These are phyloP conservation scores for Fusarium aywerte DNA, from an alignment of 2,329 filamentous ascomycete genomes.

Conservation along the genomic window DNA sequence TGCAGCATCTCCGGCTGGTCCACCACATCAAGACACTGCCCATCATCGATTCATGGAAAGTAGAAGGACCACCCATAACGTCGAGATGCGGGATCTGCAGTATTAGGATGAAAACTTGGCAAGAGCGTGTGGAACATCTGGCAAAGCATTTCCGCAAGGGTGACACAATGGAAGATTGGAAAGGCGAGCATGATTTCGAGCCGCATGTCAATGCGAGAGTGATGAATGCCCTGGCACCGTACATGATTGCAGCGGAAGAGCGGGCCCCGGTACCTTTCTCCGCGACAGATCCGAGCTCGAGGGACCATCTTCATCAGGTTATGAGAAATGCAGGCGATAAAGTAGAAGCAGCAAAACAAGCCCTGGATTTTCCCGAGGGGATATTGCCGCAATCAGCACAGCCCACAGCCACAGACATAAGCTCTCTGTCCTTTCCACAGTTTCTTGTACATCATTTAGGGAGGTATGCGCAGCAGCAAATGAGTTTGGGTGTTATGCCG, in stretches of 20 bases:
- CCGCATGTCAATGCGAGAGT: conserved; percentile 38
- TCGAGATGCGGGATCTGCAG: conserved; percentile 50
- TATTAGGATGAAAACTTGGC: conserved; percentile 41
- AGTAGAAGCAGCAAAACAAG: background rate
- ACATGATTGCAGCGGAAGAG: conserved; percentile 42
- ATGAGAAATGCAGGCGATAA: background rate
- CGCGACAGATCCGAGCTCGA: conserved; percentile 36
- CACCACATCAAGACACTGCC: conserved; percentile 51
- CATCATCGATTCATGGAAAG: conserved; percentile 54
- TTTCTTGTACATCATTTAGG: conserved; percentile 36
- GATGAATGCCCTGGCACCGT: conserved; percentile 43
- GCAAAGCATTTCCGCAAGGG: conserved; percentile 46
- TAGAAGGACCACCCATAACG: conserved; percentile 32
- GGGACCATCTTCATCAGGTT: conserved; percentile 41
- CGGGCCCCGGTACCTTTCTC: conserved; percentile 44
- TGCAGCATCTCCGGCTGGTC: conserved; percentile 47
- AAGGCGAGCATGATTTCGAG: conserved; percentile 45
- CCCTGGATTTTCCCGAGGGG: background rate
- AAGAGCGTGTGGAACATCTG: conserved; percentile 45
- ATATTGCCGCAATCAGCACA: background rate
- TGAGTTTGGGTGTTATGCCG: conserved; percentile 34
- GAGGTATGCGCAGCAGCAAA: conserved; percentile 40
- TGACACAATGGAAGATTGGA: conserved; percentile 46
- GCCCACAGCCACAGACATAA: background rate
- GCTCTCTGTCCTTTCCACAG: conserved; percentile 24